Conservation (phyloP, 2,329 filamentous ascomycete species). For the Ophiocordyceps sinensis region DNA sequence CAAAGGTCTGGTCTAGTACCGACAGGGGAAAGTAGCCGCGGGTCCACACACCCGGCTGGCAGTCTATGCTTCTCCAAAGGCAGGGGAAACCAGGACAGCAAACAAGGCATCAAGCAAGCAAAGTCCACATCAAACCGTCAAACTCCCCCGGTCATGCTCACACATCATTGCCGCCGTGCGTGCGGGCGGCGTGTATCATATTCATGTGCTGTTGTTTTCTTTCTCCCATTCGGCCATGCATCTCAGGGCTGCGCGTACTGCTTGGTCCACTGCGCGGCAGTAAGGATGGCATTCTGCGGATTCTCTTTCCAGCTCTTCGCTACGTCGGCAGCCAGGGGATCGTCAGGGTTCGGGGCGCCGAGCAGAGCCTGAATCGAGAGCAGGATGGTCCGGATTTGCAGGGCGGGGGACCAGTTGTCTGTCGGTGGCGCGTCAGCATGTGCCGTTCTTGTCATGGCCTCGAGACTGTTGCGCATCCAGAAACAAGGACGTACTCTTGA, state of each 20-base stretch:
- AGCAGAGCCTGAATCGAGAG: slow-evolving; percentile 94
- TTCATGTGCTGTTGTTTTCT: neutral
- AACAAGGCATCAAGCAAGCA: neutral
- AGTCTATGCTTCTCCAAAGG: neutral
- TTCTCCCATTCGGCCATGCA: neutral
- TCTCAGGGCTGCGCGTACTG: slow-evolving; percentile 51
- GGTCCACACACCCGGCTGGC: too few species aligned
- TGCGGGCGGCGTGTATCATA: neutral
- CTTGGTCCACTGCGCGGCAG: slow-evolving; percentile 81
- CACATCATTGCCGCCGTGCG: slow-evolving; percentile 1
- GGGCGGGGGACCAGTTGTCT: slow-evolving; percentile 98
- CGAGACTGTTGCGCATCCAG: neutral
- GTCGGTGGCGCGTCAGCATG: slow-evolving; percentile 5
- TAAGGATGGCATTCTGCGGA: slow-evolving; percentile 81
- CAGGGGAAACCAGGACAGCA: slow-evolving; percentile 2
- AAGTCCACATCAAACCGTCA: slow-evolving; percentile 1
- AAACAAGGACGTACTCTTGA: slow-evolving; percentile 59
- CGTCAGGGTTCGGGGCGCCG: slow-evolving; percentile 92
- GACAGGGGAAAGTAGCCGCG: too few species aligned
- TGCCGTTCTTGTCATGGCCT: neutral
- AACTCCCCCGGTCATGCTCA: slow-evolving; percentile 10
- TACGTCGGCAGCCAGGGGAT: slow-evolving; percentile 95
- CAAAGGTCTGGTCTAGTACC: too few species aligned
- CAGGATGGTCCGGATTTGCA: slow-evolving; percentile 97
- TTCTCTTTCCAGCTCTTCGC: slow-evolving; percentile 98